Evolutionary conservation across 2,329 filamentous ascomycete genomes (phyloP).

Genomic region (Venturia asperata): DNA sequence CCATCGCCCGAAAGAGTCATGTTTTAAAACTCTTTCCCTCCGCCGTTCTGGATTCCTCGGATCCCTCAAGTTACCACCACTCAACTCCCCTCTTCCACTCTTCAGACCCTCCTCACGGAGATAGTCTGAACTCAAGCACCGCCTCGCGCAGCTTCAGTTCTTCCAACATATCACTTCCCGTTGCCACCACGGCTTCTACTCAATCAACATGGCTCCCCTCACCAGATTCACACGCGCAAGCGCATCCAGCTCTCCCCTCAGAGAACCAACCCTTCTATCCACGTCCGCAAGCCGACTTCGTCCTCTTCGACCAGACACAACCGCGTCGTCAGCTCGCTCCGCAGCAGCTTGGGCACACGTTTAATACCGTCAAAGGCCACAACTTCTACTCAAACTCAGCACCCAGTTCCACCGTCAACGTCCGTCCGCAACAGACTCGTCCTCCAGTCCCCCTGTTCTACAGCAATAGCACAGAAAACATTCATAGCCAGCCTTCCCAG

Average conservation of each 20-base stretch:
- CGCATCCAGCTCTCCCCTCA: conserved; percentile 37
- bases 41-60: conserved; percentile 11
- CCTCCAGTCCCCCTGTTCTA: conserved; percentile 68
- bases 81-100: conserved; percentile 20
- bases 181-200: conserved; percentile 75
- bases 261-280: conserved; percentile 31
- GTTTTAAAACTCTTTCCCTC: conserved; percentile 13
- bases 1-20: neutral
- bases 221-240: conserved; percentile 46
- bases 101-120: conserved; percentile 37
- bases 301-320: conserved; percentile 57
- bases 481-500: conserved; percentile 39
- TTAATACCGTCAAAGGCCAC: conserved; percentile 47
- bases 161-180: conserved; percentile 56
- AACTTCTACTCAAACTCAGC: conserved; percentile 64
- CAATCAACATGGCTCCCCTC: conserved; percentile 71
- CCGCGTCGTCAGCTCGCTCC: conserved; percentile 46
- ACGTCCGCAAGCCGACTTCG: conserved; percentile 62
- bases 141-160: conserved; percentile 52
- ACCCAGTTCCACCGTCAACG: conserved; percentile 52
- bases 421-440: conserved; percentile 51
- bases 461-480: conserved; percentile 49
- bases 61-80: neutral
- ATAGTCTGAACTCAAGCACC: conserved; percentile 58
- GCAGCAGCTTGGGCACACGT: conserved; percentile 50